phyloP scores from a whole-genome alignment of 345 rosid species.

The Heritiera fomes region DNA sequence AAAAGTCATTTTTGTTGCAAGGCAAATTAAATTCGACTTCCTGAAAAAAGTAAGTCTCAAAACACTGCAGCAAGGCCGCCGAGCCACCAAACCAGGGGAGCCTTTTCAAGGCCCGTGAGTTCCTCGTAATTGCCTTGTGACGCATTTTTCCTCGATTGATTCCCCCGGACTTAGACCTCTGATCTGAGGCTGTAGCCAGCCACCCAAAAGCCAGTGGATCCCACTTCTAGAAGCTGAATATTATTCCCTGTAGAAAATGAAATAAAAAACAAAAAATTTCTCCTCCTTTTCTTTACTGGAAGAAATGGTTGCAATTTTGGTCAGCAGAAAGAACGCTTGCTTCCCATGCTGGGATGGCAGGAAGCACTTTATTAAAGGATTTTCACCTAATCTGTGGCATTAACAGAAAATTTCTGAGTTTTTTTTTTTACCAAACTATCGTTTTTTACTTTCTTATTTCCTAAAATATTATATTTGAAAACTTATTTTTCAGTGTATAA shows the following conservation, averaged over 20 bases:
- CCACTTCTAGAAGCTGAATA: conserved; percentile 1
- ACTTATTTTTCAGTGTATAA: no score
- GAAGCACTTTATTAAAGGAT: not conserved
- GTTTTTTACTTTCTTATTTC: no score
- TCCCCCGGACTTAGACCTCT: not conserved
- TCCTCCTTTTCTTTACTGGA: not conserved
- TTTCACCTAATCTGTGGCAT: not conserved
- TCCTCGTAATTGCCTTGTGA: not conserved
- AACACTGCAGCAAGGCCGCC: not conserved
- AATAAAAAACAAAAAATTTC: no score
- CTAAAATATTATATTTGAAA: no score
- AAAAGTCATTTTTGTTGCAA: no score
- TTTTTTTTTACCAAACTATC: no score
- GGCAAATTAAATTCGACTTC: not conserved
- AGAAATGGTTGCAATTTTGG: not conserved
- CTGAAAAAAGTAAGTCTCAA: not conserved
- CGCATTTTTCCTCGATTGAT: not conserved
- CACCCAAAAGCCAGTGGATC: not conserved
- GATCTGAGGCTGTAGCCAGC: not conserved
- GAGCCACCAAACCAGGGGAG: not conserved
- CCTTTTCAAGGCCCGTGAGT: not conserved
- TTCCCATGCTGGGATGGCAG: not conserved
- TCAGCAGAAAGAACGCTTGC: not conserved
- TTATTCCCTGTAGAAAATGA: not conserved
- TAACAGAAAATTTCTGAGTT: not conserved